Base-by-base conservation (phyloP, 805 yeast genomes). In the Torulaspora indica region DNA sequence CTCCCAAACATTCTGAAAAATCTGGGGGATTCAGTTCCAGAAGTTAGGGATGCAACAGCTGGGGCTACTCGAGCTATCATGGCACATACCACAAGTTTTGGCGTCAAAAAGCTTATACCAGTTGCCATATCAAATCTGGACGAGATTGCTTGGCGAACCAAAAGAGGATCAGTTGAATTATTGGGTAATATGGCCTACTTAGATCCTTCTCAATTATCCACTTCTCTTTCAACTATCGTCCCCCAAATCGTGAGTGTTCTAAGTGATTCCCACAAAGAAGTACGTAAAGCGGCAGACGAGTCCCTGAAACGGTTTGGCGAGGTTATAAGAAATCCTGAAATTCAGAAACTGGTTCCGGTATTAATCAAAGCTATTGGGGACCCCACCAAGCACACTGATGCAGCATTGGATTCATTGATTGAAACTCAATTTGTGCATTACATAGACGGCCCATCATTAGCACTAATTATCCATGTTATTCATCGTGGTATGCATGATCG, bases 131-230 rank as follows among this genome's bases (percentile, higher is more conserved):
- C 81, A 25, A 87, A 86, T 53, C 73, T 93, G 55, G 95, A 89
- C 55, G 95, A 87, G 48, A 80, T 82, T 45, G 83, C 95, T 0
- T 93, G 99, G 99, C 77, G 99, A 69, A 80, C 95, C 0, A 93
- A 93, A 69, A 87, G 89, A 68, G 98, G 98, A 3, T 86, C 98
- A 5, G 98, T 93, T 14, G 98, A 93, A 63, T 70, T 93, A 41
- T 75, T 93, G 36, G 99, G 99, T 66, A 81, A 96, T 18, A 93
- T 93, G 98, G 98, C 98, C 0, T 93, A 89, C 63, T 74, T 93
- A 49, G 96, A 91, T 58, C 98, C 98, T 3, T 76, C 93, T 2
- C 98, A 93, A 61, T 73, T 93, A 53, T 88, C 97, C 1, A 77
- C 90, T 0, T 88, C 96, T 0, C 72, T 93, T 55, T 85, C 96